Evolutionary conservation across 176 grass and related monocot genomes (phyloP).

Genomic region (Pontederia crassipes): DNA sequence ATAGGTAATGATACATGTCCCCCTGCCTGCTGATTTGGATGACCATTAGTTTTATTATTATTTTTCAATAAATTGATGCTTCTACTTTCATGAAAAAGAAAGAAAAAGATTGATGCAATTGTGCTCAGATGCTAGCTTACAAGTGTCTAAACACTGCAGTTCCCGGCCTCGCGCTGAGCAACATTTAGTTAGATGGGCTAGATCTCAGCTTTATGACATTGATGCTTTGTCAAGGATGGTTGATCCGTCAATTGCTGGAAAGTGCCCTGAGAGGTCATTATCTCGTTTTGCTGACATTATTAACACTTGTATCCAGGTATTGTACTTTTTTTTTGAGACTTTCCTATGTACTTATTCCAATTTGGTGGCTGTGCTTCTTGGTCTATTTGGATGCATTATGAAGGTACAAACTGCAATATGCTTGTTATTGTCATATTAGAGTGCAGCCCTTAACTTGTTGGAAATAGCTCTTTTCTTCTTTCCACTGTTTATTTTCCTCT

Average conservation of each 20-base stretch:
- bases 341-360: background rate
- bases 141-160: slow-evolving; percentile 33
- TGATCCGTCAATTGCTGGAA: slow-evolving; percentile 66
- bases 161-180: slow-evolving; percentile 66
- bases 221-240: slow-evolving; percentile 81
- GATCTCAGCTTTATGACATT: slow-evolving; percentile 74
- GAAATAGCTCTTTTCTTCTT: too few species aligned
- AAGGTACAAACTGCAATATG: too few species aligned
- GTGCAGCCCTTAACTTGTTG: too few species aligned
- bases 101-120: background rate
- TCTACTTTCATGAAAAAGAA: too few species aligned
- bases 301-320: slow-evolving; percentile 84
- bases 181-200: slow-evolving; percentile 91
- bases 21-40: slow-evolving; percentile 7
- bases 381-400: too few species aligned
- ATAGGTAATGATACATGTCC: slow-evolving; percentile 39
- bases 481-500: too few species aligned
- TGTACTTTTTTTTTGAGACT: too few species aligned
- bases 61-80: background rate
- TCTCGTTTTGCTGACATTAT: slow-evolving; percentile 82
- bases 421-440: too few species aligned
- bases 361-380: too few species aligned
- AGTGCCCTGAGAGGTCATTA: slow-evolving; percentile 70
- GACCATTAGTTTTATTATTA: slow-evolving; percentile 9
- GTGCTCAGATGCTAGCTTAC: too few species aligned